Evolutionary conservation across 225 moss, liverwort and hornwort species (phyloP), one percentile per base, ranked within the genome.

Genomic region (Marchantia paleacea): DNA sequence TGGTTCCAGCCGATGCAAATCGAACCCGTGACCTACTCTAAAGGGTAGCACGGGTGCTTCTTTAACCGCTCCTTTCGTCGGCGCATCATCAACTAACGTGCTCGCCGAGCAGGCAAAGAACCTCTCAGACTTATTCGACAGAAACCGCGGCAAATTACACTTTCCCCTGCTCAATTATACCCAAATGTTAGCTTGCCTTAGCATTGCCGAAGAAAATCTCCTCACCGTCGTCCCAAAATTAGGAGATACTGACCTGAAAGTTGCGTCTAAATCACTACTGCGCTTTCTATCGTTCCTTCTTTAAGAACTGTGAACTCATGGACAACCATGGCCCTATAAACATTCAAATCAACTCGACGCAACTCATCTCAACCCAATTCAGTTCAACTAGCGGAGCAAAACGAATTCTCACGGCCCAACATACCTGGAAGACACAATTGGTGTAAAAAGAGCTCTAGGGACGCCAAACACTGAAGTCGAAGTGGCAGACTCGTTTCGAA

Each of bases 11-110:
- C 97, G 92, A 81, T 97, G 94, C 74, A 97, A 89, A 81, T 97
- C 97, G 72, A 97, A 97, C 10, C 97, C 97, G 84, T 97, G 97
- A 52, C 97, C 97, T 11, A 97, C 83, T 82, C 97, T 91, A 73
- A 97, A 92, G 0, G 93, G 97, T 73, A 97, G 91, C 31, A 92
- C 90, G 12, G 94, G 91, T 47, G 90, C 91, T 75, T 93, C 82
- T 84, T 88, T 88, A 69, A 82, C 85, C 15, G 47, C 73, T 39
- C 78, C 52, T 39, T 78, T 89, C 28, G 86, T 84, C 4, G 61
- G 83, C 81, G 89, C 90, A 69, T 89, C 86, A 73, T 94, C 91
- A 7, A 88, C 30, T 52, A 85, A 73, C 8, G 91, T 94, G 87
- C 88, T 91, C 28, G 80, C 71, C 20, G 89, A 86, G 79, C 85